These are phyloP conservation scores for Myochromella boudieri DNA, from an alignment of 768 basidiomycete species.

Conservation along the genomic window DNA sequence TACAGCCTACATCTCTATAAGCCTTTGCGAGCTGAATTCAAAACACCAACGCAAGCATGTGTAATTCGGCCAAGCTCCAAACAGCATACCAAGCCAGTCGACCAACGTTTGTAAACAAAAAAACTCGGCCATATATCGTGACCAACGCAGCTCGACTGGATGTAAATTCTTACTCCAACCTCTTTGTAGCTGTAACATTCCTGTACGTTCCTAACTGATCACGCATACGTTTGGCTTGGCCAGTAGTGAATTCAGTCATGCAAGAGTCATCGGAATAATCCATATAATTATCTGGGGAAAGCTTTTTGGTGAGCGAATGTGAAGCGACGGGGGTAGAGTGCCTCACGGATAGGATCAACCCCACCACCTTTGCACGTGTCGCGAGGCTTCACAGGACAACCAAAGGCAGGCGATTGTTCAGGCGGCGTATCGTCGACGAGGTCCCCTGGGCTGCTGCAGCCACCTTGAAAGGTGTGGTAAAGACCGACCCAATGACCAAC, in stretches of 20 bases:
- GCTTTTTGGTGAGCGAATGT: background rate
- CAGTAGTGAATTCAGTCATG: constrained; percentile 44
- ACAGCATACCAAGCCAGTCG: too few species aligned
- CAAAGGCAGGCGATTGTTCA: constrained; percentile 37
- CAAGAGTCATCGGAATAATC: constrained; percentile 47
- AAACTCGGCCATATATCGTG: too few species aligned
- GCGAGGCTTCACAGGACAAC: constrained; percentile 32
- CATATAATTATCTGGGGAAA: constrained; percentile 41
- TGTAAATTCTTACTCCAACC: too few species aligned
- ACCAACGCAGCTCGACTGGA: too few species aligned
- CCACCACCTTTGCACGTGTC: constrained; percentile 30
- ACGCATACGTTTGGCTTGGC: constrained; percentile 36
- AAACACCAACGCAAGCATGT: too few species aligned
- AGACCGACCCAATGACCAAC: constrained; percentile 56
- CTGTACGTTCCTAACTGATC: constrained; percentile 42
- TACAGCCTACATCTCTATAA: too few species aligned
- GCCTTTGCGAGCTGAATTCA: too few species aligned
- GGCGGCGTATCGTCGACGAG: constrained; percentile 41
- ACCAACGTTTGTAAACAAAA: too few species aligned
- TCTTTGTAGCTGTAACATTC: constrained; percentile 27
- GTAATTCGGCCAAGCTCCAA: too few species aligned
- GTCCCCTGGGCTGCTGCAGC: constrained; percentile 37
- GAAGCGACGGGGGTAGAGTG: background rate
- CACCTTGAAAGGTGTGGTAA: constrained; percentile 60
- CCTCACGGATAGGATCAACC: constrained; percentile 33